Base-by-base conservation (phyloP, 148 eudicot species). In the Gaultheria prostrata region DNA sequence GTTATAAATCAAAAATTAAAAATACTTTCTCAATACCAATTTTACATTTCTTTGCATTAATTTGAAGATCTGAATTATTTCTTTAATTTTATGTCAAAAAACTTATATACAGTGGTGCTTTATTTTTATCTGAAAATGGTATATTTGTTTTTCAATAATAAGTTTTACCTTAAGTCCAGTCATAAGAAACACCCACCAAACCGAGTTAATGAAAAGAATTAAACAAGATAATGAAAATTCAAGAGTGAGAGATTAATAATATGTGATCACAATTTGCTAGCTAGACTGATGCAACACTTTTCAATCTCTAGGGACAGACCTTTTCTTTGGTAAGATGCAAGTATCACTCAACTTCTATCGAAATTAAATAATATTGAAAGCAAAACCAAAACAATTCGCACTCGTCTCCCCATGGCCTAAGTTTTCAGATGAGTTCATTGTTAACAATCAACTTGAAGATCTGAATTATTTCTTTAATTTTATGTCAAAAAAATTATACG, bases 241-340 rank as follows among this genome's bases (percentile, higher is more conserved):
- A 4, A 14, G 9, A 21, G 43, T 3, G 20, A 33, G 20, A 33
- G 18, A 71, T 30, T 15, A n/a, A 33, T 70, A 32, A 70, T 10
- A 72, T 9, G 21, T 77, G 61, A 77, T 59, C 74, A 51, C 78
- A 83, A 76, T 67, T 50, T 50, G 49, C 49, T 59, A 65, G 51
- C 73, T 24, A 61, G 32, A 83, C 21, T 49, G 81, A n/a, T 49
- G 49, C 43, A 65, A 17, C 63, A 17, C 65, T 28, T 76, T 48
- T n/a, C 61, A 50, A 77, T 49, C 61, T 26, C 30, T 43, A 74
- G 53, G 77, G 53, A 45, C 26, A n/a, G 57, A 17, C 57, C 39
- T 30, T 26, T n/a, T 49, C 11, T n/a, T 48, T 49, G 35, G 57
- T 49, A 7, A 76, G 57, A 48, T 49, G 56, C 57, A 76, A 48